Evolutionary conservation across 2,329 filamentous ascomycete species (phyloP).

Genomic region (Penicillium polonicum): DNA sequence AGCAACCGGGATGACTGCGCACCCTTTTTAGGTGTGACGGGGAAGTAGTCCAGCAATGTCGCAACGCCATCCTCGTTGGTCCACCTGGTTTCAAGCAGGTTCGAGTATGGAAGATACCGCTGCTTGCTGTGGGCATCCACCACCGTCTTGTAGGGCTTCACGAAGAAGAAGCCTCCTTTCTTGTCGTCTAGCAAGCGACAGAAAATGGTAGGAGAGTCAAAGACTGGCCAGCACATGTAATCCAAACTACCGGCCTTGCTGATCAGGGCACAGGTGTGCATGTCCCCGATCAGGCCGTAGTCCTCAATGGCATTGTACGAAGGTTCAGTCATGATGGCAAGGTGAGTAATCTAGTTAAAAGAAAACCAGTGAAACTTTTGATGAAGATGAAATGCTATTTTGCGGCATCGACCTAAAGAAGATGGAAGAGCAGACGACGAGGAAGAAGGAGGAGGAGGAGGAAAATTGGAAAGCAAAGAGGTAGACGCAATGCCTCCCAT

Average conservation of each 20-base stretch:
- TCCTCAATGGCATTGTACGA: constrained; percentile 59
- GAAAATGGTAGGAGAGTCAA: constrained; percentile 74
- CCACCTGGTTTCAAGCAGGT: constrained; percentile 74
- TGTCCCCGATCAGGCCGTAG: constrained; percentile 78
- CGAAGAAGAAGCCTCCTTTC: constrained; percentile 71
- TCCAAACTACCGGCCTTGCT: constrained; percentile 72
- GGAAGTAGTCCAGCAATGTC: constrained; percentile 73
- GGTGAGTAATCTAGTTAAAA: neutral
- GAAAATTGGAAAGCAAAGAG: neutral
- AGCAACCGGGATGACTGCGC: constrained; percentile 33
- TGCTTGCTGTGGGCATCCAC: constrained; percentile 66
- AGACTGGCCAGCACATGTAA: constrained; percentile 80
- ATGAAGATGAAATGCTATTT: neutral
- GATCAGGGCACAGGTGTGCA: constrained; percentile 74
- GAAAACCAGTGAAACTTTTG: neutral
- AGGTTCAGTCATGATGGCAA: constrained; percentile 14
- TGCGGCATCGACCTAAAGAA: neutral
- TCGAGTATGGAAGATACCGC: constrained; percentile 72
- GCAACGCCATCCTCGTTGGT: constrained; percentile 73
- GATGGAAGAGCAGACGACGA: neutral
- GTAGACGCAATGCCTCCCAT: neutral
- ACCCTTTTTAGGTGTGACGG: constrained; percentile 62
- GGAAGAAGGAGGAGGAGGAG: neutral
- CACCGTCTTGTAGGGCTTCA: constrained; percentile 52
- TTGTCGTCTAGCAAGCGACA: constrained; percentile 71